Evolutionary conservation across 768 basidiomycete species (phyloP).

Genomic region (Pholiota conissans): DNA sequence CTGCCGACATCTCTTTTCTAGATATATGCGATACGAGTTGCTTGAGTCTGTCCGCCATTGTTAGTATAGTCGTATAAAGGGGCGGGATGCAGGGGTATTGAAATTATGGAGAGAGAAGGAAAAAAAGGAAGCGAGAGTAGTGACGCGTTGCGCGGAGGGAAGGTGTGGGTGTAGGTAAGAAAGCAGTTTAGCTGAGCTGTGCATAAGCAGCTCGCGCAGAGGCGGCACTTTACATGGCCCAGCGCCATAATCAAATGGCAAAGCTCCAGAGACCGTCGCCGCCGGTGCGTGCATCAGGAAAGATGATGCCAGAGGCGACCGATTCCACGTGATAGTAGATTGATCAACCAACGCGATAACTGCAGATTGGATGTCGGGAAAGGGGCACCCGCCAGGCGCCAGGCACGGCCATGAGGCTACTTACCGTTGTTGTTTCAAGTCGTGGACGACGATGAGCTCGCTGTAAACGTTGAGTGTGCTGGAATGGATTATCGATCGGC

Average conservation of each 20-base stretch:
- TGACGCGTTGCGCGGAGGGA: background rate
- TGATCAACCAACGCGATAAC: background rate
- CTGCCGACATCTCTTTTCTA: slow-evolving; percentile 49
- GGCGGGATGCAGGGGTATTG: slow-evolving; percentile 1
- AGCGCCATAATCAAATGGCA: slow-evolving; percentile 19
- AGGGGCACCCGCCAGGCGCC: background rate
- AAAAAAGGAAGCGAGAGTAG: background rate
- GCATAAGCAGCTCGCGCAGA: background rate
- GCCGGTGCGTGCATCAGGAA: slow-evolving; percentile 3
- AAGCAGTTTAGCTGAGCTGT: background rate
- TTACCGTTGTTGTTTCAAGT: slow-evolving; percentile 2
- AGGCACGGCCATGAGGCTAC: background rate
- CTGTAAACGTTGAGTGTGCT: background rate
- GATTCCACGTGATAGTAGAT: slow-evolving; percentile 21
- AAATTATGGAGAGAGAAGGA: background rate
- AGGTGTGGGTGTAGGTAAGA: slow-evolving; percentile 1
- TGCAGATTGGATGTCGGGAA: background rate
- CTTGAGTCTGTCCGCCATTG: slow-evolving; percentile 59
- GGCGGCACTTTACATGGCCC: background rate
- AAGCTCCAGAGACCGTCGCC: background rate
- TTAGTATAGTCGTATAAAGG: slow-evolving; percentile 4
- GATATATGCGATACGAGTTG: slow-evolving; percentile 59
- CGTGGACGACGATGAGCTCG: background rate
- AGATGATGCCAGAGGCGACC: background rate
- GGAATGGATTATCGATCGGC: slow-evolving; percentile 7